A percentile compares a stretch with the other conserved stretches of the same genome.
Conservation (phyloP, 2,329 filamentous ascomycete genomes). For the Colletotrichum shisoi region DNA sequence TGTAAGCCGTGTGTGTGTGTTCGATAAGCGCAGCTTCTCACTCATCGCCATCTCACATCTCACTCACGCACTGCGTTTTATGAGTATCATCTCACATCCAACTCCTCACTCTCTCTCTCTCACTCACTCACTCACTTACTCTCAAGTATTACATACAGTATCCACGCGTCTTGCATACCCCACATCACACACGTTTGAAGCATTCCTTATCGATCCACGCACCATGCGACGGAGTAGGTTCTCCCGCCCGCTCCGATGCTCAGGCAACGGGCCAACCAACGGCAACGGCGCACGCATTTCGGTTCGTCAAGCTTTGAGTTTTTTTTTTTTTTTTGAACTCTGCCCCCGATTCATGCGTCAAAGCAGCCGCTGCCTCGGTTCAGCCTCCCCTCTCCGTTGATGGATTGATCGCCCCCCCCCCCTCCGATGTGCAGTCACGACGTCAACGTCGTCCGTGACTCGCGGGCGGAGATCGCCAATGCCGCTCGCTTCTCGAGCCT, state of each 20-base stretch:
- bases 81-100: neutral
- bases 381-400: neutral
- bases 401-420: neutral
- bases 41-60: neutral
- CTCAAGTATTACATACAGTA: neutral
- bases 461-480: neutral
- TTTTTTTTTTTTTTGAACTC: no score
- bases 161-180: neutral
- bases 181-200: neutral
- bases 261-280: no score
- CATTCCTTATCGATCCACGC: neutral
- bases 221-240: no score
- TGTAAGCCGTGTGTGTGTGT: neutral
- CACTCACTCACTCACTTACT: neutral
- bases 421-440: neutral
- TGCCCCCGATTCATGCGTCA: conserved; percentile 16
- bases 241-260: neutral
- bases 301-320: conserved; percentile 10
- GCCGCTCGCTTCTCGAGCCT: no score
- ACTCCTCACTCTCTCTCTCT: neutral
- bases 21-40: no score
- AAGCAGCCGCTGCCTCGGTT: neutral
- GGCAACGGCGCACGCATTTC: neutral
- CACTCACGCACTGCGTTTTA: neutral
- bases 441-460: conserved; percentile 16